A percentile compares a stretch with the other conserved stretches of the same genome.
Evolutionary conservation across 164 flowering plant species (phyloP).

Genomic region (Magnolia sinica): DNA sequence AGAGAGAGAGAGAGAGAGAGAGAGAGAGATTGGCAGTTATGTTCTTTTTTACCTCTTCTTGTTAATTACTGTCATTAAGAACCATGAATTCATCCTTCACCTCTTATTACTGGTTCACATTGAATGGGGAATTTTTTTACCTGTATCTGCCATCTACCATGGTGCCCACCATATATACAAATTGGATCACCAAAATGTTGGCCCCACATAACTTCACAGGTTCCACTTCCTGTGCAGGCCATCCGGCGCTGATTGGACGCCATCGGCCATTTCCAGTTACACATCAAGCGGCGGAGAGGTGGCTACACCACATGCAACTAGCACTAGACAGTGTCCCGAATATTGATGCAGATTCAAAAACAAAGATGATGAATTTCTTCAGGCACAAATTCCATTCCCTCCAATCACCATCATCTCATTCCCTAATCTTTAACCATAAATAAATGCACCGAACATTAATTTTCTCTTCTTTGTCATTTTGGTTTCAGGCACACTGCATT

Average conservation of each 20-base stretch:
- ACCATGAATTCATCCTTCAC: too few species aligned
- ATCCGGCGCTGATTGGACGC: constrained; percentile 91
- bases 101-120: too few species aligned
- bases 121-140: background rate
- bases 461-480: background rate
- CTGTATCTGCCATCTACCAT: too few species aligned
- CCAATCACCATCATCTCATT: background rate
- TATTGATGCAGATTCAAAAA: constrained; percentile 74
- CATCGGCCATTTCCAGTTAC: constrained; percentile 92
- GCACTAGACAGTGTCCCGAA: constrained; percentile 56
- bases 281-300: constrained; percentile 85
- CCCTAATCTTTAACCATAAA: background rate
- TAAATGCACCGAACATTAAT: background rate
- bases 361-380: constrained; percentile 85
- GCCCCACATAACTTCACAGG: background rate
- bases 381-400: constrained; percentile 31
- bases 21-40: too few species aligned
- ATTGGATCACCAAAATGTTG: background rate
- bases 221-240: constrained; percentile 44
- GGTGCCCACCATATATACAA: background rate
- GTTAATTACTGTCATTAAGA: too few species aligned
- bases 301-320: constrained; percentile 86
- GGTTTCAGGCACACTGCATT: constrained; percentile 84
- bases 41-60: too few species aligned
- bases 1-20: too few species aligned